Base-by-base conservation (phyloP, 176 grass and related monocot species). In the Tillandsia fasciculata region DNA sequence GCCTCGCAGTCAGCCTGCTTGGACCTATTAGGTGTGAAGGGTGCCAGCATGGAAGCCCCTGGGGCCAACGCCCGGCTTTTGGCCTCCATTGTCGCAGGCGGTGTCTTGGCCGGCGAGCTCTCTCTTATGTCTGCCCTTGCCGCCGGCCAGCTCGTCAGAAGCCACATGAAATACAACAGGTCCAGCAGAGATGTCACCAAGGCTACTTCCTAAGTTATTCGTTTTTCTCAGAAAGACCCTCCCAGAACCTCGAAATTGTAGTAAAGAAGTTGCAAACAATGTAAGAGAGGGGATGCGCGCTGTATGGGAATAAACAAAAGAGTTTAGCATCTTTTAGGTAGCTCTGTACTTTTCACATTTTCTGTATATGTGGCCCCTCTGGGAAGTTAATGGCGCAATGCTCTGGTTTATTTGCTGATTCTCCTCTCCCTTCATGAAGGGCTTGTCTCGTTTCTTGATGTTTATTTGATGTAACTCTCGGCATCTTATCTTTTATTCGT, bases 111-210 rank as follows among this genome's bases (percentile, higher is more conserved):
- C 1, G 87, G 87, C 5, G 91, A 96, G 79, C 84, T 96, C 8
- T 96, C 87, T 26, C 87, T 96, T 63, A 72, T 96, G 15, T 81
- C 91, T 1, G 84, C 82, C 24, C 79, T 96, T 48, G 82, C 91
- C 47, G 64, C 84, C 15, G 87, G 87, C 12, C 84, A 90, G 63
- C 91, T 96, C 76, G 91, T 96, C 9, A 79, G 83, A 82, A 91
- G 85, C 61, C 87, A 88, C 72, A 96, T 91, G 91, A 88, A 84
- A 74, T 96, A 91, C 77, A 91, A 96, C 61, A 74, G 87, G 58
- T 91, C 80, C 65, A 86, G 82, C 70, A 88, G 79, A 79, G 80
- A 88, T 74, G 68, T 84, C 26, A 1, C 72, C 20, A 74, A 80
- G 65, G 59, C 71, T 59, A 69, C 68, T 61, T 81, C 75, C 49